These are phyloP conservation scores for Serendipita vermifera DNA, from an alignment of 768 basidiomycete genomes.

Conservation along the genomic window DNA sequence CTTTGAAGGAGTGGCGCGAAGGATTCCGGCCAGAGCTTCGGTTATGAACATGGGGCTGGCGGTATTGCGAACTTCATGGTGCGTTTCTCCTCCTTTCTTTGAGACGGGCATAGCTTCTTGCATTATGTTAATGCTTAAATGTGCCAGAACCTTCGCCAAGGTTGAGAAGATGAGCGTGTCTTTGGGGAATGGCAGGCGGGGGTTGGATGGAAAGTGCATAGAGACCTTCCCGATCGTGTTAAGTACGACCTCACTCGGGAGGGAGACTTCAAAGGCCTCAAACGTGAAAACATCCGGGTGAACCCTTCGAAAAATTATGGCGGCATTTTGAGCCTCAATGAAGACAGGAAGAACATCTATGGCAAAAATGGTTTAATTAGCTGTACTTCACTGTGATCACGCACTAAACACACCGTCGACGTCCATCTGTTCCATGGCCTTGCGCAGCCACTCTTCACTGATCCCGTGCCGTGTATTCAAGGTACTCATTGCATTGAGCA, in stretches of 20 bases:
- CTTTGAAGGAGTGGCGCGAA: conserved; percentile 27
- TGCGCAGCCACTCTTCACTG: too few relatives aligned
- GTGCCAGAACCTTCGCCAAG: conserved; percentile 28
- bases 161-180: conserved; percentile 20
- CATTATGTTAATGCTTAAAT: conserved; percentile 23
- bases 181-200: conserved; percentile 29
- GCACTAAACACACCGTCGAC: too few relatives aligned
- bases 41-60: conserved; percentile 37
- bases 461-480: too few relatives aligned
- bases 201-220: conserved; percentile 32
- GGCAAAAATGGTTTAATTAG: conserved; percentile 19
- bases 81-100: conserved; percentile 21
- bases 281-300: conserved; percentile 21
- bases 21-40: conserved; percentile 34
- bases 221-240: conserved; percentile 30
- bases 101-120: conserved; percentile 27
- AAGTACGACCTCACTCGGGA: conserved; percentile 27
- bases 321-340: conserved; percentile 38
- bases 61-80: conserved; percentile 29
- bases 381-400: too few relatives aligned
- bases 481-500: too few relatives aligned
- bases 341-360: conserved; percentile 29
- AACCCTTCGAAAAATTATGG: conserved; percentile 22
- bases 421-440: too few relatives aligned
- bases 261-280: conserved; percentile 38